phyloP scores from a whole-genome alignment of 129 eudicot genomes.

The Pulicaria dysenterica region DNA sequence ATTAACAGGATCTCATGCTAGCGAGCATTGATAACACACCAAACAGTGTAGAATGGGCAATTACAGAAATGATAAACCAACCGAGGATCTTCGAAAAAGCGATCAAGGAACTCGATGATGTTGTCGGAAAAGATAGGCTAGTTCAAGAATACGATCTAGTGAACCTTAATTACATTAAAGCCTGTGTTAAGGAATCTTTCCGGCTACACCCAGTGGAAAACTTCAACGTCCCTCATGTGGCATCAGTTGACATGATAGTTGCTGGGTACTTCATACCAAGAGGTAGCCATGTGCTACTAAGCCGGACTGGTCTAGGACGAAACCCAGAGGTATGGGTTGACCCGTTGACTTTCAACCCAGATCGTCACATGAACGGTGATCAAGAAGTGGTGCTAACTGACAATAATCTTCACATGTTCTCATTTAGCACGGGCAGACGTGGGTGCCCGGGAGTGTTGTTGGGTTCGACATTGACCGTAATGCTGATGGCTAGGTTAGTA shows the following conservation, averaged over 20 bases:
- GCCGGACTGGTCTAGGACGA: not conserved
- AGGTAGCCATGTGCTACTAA: slow-evolving; percentile 9
- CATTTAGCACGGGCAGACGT: not conserved
- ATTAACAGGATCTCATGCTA: slow-evolving; percentile 7
- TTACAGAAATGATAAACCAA: not conserved
- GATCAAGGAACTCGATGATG: not conserved
- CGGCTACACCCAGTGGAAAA: not conserved
- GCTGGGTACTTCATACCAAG: slow-evolving; percentile 7
- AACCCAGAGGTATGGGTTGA: not conserved
- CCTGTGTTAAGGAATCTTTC: not conserved
- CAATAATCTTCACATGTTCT: slow-evolving; percentile 4
- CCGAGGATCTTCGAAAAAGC: not conserved
- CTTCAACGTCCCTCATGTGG: not conserved
- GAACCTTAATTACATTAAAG: not conserved
- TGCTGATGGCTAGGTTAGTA: slow-evolving; percentile 6
- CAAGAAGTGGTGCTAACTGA: not conserved
- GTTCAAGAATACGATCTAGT: slow-evolving; percentile 2
- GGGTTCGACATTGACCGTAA: not conserved
- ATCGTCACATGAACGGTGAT: not conserved
- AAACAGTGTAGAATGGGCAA: slow-evolving; percentile 1
- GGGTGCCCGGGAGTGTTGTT: slow-evolving; percentile 7
- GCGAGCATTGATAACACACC: slow-evolving; percentile 9
- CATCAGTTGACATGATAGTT: not conserved
- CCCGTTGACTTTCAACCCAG: not conserved
- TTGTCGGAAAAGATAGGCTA: slow-evolving; percentile 10